These are phyloP conservation scores for Ophiosphaerella herpotricha DNA, from an alignment of 2,329 filamentous ascomycete genomes.

Conservation along the genomic window DNA sequence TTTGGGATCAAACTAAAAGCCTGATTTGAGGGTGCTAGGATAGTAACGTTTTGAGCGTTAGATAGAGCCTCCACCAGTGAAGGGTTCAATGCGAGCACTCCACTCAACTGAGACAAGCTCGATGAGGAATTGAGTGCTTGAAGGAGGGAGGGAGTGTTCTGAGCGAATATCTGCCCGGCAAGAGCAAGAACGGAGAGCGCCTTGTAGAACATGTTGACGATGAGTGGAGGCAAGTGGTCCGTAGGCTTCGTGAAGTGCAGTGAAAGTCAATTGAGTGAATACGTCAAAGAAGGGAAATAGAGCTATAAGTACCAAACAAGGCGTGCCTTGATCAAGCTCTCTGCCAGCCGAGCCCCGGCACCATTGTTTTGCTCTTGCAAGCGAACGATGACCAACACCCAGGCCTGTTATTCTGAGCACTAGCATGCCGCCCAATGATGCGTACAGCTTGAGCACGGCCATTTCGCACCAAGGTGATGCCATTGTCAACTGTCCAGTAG, in stretches of 20 bases:
- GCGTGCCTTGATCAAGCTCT: not conserved
- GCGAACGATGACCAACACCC: slow-evolving; percentile 10
- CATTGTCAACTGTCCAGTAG: slow-evolving; percentile 20
- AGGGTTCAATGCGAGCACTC: slow-evolving; percentile 45
- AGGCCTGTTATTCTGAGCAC: slow-evolving; percentile 9
- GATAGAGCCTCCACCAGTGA: slow-evolving; percentile 46
- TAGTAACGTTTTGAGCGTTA: slow-evolving; percentile 57
- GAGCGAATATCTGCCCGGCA: slow-evolving; percentile 38
- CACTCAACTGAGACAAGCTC: slow-evolving; percentile 38
- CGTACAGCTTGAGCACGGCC: slow-evolving; percentile 16
- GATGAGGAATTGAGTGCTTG: slow-evolving; percentile 21
- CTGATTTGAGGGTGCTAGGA: slow-evolving; percentile 62
- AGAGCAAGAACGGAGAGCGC: slow-evolving; percentile 43
- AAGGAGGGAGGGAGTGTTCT: slow-evolving; percentile 24
- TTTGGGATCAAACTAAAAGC: slow-evolving; percentile 51
- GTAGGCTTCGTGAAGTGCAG: slow-evolving; percentile 3
- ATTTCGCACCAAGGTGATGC: slow-evolving; percentile 16
- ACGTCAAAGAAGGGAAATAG: slow-evolving; percentile 11
- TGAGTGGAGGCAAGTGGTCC: not conserved
- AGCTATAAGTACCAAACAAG: slow-evolving; percentile 21
- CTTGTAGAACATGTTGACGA: slow-evolving; percentile 47
- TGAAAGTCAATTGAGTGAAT: not conserved
- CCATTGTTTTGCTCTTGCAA: slow-evolving; percentile 14
- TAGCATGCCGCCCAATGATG: slow-evolving; percentile 19
- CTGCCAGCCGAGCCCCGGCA: not conserved